A percentile compares a stretch with the other conserved stretches of the same genome.
Conservation (phyloP, 768 basidiomycete species). For the Lentinula edodes region DNA sequence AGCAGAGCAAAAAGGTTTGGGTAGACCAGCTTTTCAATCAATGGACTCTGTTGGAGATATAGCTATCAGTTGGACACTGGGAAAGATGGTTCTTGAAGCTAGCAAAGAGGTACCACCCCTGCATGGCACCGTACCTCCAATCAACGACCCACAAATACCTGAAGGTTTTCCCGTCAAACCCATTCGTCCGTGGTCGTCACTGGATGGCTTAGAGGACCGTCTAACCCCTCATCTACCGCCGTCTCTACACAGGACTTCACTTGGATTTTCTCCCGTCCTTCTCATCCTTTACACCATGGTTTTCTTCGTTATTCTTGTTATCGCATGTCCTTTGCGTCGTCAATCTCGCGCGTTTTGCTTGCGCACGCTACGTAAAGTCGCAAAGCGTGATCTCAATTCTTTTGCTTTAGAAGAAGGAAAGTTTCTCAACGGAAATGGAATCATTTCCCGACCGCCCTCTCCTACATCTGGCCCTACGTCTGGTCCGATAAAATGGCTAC, state of each 20-base stretch:
- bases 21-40: slow-evolving; percentile 83
- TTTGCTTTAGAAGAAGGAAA: slow-evolving; percentile 52
- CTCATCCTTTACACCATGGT: slow-evolving; percentile 50
- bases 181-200: slow-evolving; percentile 48
- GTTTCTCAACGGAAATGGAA: slow-evolving; percentile 13
- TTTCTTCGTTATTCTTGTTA: slow-evolving; percentile 33
- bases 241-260: slow-evolving; percentile 53
- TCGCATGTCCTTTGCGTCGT: slow-evolving; percentile 55
- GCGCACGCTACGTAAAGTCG: slow-evolving; percentile 33
- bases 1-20: slow-evolving; percentile 79
- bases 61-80: slow-evolving; percentile 95
- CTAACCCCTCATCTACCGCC: slow-evolving; percentile 64
- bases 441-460: slow-evolving; percentile 24
- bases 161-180: slow-evolving; percentile 54
- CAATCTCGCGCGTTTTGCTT: slow-evolving; percentile 42
- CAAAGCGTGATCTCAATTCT: slow-evolving; percentile 29
- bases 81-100: slow-evolving; percentile 98
- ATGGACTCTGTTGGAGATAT: slow-evolving; percentile 89
- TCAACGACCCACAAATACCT: slow-evolving; percentile 68
- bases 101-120: slow-evolving; percentile 71
- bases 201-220: slow-evolving; percentile 57
- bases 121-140: slow-evolving; percentile 40
- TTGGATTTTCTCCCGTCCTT: slow-evolving; percentile 70
- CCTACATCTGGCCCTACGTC: slow-evolving; percentile 22
- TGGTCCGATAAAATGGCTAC: slow-evolving; percentile 19